Percentiles rank a stretch among this genome's conserved stretches.
Evolutionary conservation across 352 stramenopile species (phyloP).

Genomic region (Globisporangium lucens): DNA sequence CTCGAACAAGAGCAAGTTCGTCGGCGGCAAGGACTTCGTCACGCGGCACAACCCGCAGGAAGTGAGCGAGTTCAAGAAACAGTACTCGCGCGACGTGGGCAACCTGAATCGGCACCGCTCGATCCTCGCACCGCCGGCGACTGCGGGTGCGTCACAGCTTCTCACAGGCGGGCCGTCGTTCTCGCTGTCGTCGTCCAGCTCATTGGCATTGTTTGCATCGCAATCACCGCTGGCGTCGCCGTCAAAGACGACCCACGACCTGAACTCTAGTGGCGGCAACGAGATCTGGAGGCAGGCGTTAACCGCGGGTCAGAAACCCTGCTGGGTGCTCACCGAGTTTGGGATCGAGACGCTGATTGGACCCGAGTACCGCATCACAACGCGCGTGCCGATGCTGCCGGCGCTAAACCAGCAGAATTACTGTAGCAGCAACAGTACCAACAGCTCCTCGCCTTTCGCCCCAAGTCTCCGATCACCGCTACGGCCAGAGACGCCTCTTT

Average conservation of each 20-base stretch:
- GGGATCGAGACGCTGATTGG: slow-evolving; percentile 61
- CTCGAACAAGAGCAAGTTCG: slow-evolving; percentile 58
- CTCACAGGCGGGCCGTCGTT: slow-evolving; percentile 9
- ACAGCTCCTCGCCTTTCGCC: neutral
- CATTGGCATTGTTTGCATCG: slow-evolving; percentile 26
- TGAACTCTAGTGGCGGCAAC: slow-evolving; percentile 14
- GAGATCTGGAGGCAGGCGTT: slow-evolving; percentile 47
- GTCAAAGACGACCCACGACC: slow-evolving; percentile 15
- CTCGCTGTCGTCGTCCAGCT: slow-evolving; percentile 16
- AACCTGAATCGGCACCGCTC: slow-evolving; percentile 65
- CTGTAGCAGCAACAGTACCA: neutral
- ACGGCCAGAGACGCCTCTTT: slow-evolving; percentile 36
- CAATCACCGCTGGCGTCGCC: slow-evolving; percentile 10
- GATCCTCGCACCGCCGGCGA: slow-evolving; percentile 44
- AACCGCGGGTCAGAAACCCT: slow-evolving; percentile 49
- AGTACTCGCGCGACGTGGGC: slow-evolving; percentile 66
- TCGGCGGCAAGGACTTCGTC: slow-evolving; percentile 64
- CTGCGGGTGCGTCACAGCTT: slow-evolving; percentile 18
- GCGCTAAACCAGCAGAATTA: slow-evolving; percentile 1
- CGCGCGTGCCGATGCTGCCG: slow-evolving; percentile 40
- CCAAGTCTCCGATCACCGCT: slow-evolving; percentile 22
- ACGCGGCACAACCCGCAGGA: slow-evolving; percentile 72
- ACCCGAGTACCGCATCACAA: slow-evolving; percentile 57
- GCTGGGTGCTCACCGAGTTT: slow-evolving; percentile 64
- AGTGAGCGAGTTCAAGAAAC: slow-evolving; percentile 72